These are phyloP conservation scores for Aphanomyces cochlioides DNA, from an alignment of 352 stramenopile genomes.

Conservation along the genomic window DNA sequence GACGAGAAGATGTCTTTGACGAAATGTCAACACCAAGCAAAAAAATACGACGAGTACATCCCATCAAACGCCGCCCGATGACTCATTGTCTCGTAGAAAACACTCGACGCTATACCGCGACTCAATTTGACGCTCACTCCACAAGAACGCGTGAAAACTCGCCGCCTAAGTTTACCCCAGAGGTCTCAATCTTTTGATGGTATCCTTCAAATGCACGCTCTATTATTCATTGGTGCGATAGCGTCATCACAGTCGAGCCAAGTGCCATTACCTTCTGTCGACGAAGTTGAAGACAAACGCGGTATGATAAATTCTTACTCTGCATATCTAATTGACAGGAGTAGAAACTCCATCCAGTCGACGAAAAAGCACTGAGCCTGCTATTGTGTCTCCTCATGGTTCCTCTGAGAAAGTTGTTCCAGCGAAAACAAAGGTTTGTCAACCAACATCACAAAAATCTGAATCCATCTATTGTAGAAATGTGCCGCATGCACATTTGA, in stretches of 20 bases:
- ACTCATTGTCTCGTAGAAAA: neutral
- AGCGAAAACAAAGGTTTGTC: no score
- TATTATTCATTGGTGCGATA: neutral
- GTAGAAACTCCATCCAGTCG: no score
- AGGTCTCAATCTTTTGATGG: neutral
- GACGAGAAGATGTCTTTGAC: conserved; percentile 27
- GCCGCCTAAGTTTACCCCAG: neutral
- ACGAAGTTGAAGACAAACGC: no score
- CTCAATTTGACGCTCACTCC: conserved; percentile 2
- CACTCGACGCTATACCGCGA: neutral
- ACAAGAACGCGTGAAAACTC: neutral
- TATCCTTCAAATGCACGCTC: neutral
- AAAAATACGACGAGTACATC: conserved; percentile 4
- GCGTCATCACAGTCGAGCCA: neutral
- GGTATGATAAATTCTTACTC: no score
- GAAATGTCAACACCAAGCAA: conserved; percentile 17
- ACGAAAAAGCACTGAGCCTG: no score
- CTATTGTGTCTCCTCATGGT: no score
- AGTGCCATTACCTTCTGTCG: no score
- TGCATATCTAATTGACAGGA: no score
- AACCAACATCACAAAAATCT: no score
- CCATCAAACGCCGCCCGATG: neutral
- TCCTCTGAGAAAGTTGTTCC: no score
- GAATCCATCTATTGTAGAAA: neutral
- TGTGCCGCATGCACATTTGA: conserved; percentile 16